Evolutionary conservation across 1,284 basidiomycete species (phyloP), one percentile per base, ranked within the genome.

Genomic region (Melampsora larici-populina): DNA sequence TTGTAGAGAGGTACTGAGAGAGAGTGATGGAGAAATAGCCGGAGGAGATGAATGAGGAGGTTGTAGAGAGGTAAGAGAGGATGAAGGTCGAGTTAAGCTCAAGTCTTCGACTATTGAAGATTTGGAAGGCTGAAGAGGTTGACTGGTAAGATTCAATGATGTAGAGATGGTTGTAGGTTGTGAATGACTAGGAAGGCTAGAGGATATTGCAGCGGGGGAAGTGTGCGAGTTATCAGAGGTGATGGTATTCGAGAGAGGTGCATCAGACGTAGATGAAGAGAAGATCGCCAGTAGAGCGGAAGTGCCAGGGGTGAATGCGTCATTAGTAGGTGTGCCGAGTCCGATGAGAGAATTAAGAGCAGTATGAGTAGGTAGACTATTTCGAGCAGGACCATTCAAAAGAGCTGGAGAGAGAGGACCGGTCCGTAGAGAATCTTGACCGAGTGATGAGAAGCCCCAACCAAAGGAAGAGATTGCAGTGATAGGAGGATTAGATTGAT

Each of bases 321-420:
- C 84, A 60, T 90, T 88, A 82, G 95, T 93, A 82, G 93, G 95
- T 48, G 86, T 66, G 29, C 18, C 66, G 4, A 63, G 29, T 64
- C 62, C 70, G 36, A 60, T 36, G 33, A 64, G 48, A 65, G 60
- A 63, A 49, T 51, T 68, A 49, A 76, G 51, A 15, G 63, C 67
- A 48, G 63, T 71, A 33, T 70, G 69, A 65, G 62, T 80, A 33
- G 82, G 80, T 71, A 84, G 81, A 70, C 81, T 82, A 80, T 80
- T 75, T 80, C 78, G 81, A 81, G 81, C 83, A 1, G 94, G 94
- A 18, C 92, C 94, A 46, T 92, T 90, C 78, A 97, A 90, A 92
- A 97, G 96, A 78, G 95, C 94, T 51, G 95, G 94, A 8, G 91
- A 93, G 55, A 97, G 89, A 0, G 94, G 95, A 6, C 95, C 95